These are phyloP conservation scores for Panus rudis DNA, from an alignment of 768 basidiomycete species.

Conservation along the genomic window DNA sequence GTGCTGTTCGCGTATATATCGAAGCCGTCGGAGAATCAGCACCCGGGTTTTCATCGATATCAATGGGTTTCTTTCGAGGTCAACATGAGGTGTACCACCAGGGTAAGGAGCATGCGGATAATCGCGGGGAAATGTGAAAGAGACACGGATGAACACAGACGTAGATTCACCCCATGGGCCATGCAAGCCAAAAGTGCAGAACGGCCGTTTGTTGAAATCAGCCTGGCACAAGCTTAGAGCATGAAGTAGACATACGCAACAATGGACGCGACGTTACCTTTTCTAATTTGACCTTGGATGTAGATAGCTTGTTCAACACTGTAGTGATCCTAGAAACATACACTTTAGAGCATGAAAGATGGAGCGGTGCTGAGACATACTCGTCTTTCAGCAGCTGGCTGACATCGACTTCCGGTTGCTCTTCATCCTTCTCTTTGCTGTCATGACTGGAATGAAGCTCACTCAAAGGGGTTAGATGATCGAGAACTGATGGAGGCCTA, in stretches of 20 bases:
- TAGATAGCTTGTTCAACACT: conserved; percentile 57
- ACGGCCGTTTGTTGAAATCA: conserved; percentile 64
- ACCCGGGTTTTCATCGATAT: conserved; percentile 74
- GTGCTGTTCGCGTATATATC: conserved; percentile 61
- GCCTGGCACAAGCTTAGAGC: conserved; percentile 32
- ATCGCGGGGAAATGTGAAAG: conserved; percentile 80
- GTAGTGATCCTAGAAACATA: conserved; percentile 60
- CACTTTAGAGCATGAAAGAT: conserved; percentile 1
- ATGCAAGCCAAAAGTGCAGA: conserved; percentile 79
- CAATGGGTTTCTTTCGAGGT: conserved; percentile 76
- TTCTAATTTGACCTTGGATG: conserved; percentile 76
- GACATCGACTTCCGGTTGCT: conserved; percentile 28
- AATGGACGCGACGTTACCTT: conserved; percentile 46
- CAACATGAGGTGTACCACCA: conserved; percentile 62
- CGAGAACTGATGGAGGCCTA: conserved; percentile 23
- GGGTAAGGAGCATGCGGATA: conserved; percentile 67
- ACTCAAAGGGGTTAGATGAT: conserved; percentile 9
- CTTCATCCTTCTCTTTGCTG: conserved; percentile 44
- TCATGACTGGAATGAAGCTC: conserved; percentile 6
- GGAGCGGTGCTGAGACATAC: conserved; percentile 32
- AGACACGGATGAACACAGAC: conserved; percentile 79
- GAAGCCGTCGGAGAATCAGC: conserved; percentile 71
- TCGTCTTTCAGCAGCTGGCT: conserved; percentile 64
- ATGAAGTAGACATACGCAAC: conserved; percentile 1
- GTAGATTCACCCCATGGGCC: conserved; percentile 89